These are phyloP conservation scores for Parathielavia hyrcaniae DNA, from an alignment of 495 filamentous ascomycete genomes.

Conservation along the genomic window DNA sequence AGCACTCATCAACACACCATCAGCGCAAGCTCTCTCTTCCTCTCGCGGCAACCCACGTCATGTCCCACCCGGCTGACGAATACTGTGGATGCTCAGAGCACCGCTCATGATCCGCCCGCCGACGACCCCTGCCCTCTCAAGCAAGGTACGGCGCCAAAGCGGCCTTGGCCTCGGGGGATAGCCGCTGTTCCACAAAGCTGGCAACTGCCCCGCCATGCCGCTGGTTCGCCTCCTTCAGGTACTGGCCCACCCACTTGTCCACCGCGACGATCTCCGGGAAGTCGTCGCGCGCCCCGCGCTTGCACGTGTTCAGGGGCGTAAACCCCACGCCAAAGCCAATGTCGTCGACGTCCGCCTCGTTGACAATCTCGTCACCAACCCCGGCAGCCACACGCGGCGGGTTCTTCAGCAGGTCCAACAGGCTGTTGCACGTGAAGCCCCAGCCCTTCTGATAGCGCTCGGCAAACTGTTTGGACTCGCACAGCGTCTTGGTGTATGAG, in stretches of 20 bases:
- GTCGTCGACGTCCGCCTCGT: conserved; percentile 86
- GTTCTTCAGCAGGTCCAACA: conserved; percentile 83
- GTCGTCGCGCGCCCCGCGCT: conserved; percentile 58
- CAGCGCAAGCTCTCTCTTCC: neutral
- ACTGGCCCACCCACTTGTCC: conserved; percentile 69
- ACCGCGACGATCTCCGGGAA: conserved; percentile 79
- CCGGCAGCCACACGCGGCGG: conserved; percentile 63
- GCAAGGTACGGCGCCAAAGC: conserved; percentile 40
- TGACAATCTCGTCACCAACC: conserved; percentile 63
- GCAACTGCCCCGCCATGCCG: conserved; percentile 38
- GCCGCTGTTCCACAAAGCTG: conserved; percentile 34
- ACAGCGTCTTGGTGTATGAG: conserved; percentile 82
- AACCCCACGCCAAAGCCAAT: conserved; percentile 90
- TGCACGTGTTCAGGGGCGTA: conserved; percentile 84
- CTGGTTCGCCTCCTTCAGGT: conserved; percentile 51
- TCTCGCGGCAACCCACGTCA: too few relatives aligned
- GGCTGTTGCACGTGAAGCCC: conserved; percentile 74
- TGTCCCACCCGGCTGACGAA: too few relatives aligned
- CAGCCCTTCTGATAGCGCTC: conserved; percentile 75
- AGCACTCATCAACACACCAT: neutral
- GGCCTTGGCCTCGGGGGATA: conserved; percentile 37
- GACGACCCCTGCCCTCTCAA: conserved; percentile 16
- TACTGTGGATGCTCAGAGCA: neutral
- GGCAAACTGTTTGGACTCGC: conserved; percentile 74
- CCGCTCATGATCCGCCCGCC: neutral